Percentiles rank a stretch among this genome's conserved stretches.
phyloP scores from a whole-genome alignment of 2,329 filamentous ascomycete genomes.

The Penicillium frequentans region DNA sequence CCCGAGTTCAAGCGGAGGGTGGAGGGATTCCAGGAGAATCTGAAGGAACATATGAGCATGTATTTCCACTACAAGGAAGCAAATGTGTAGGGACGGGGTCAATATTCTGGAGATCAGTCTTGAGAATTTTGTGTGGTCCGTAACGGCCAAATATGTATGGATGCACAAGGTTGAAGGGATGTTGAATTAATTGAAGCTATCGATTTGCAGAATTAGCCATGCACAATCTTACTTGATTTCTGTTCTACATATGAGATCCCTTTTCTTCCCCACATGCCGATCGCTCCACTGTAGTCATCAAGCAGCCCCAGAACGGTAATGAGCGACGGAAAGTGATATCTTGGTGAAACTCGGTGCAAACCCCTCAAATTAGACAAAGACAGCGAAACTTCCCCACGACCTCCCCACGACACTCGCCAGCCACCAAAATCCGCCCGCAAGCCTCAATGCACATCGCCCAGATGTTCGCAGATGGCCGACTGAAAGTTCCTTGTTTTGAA shows the following conservation, averaged over 20 bases:
- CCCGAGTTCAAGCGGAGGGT: background rate
- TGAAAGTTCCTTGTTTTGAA: background rate
- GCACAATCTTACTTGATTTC: background rate
- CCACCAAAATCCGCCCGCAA: background rate
- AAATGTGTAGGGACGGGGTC: too few species aligned
- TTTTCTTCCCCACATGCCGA: background rate
- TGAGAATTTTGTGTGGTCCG: too few species aligned
- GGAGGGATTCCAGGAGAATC: background rate
- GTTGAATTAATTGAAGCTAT: background rate
- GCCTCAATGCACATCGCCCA: background rate
- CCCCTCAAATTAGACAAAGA: background rate
- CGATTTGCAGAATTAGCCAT: background rate
- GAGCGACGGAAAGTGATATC: background rate
- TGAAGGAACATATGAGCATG: background rate
- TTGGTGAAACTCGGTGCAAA: background rate
- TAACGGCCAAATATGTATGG: too few species aligned
- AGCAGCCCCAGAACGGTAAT: background rate
- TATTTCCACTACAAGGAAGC: background rate
- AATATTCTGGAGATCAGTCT: too few species aligned
- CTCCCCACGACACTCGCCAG: background rate
- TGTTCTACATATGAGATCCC: background rate
- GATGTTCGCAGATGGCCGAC: background rate
- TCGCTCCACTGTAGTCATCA: background rate
- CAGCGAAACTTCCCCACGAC: background rate
- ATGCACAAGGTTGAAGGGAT: too few species aligned